Conservation (phyloP, 78 protist species). For the Guillardia theta region DNA sequence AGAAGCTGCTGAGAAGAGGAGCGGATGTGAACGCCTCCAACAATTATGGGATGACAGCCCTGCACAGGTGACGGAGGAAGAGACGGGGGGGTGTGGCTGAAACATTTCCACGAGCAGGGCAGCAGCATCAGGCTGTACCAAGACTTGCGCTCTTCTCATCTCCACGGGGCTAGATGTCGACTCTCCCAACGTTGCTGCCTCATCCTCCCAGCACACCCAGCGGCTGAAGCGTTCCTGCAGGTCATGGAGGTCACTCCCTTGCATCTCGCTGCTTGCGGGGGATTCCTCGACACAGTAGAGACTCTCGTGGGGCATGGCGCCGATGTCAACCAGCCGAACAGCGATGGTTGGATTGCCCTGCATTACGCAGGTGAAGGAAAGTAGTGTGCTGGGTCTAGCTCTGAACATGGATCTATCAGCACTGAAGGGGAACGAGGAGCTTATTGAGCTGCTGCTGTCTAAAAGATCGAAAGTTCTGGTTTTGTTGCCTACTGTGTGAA, state of each 20-base stretch:
- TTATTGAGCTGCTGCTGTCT: no score
- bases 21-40: conserved; percentile 8
- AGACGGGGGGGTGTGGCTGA: neutral
- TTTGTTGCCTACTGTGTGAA: no score
- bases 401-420: no score
- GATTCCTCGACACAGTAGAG: neutral
- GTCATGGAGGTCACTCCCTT: neutral
- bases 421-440: no score
- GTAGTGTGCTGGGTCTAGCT: no score
- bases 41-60: neutral
- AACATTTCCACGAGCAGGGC: neutral
- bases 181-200: neutral
- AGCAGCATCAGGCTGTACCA: neutral
- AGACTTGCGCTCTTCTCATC: neutral
- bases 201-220: neutral
- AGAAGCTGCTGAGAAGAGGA: neutral
- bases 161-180: neutral
- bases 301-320: neutral
- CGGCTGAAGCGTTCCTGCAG: neutral
- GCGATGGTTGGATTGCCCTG: conserved; percentile 25
- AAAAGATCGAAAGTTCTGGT: no score
- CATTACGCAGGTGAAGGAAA: conserved; percentile 7
- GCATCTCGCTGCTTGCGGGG: neutral
- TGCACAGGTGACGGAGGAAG: neutral
- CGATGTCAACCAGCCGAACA: neutral